Base-by-base conservation (phyloP, 768 basidiomycete species). In the Neoboletus brunneissimus region DNA sequence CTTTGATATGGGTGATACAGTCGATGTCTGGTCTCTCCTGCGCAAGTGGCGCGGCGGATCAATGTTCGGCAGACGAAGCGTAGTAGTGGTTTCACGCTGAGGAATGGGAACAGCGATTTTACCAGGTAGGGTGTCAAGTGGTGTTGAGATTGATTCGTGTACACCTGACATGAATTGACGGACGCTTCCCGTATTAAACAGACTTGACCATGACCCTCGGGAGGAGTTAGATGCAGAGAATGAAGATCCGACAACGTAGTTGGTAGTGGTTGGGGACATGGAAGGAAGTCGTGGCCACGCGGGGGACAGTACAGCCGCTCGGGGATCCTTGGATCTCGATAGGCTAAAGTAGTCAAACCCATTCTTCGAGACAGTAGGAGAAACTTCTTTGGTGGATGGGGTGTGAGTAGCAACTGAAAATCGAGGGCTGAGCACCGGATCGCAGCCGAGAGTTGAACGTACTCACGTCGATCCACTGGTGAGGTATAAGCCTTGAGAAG, bases 121-220 rank as follows among this genome's bases (percentile, higher is more conserved):
- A 38, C 57, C 49, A 42, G 61, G 63, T 3, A 67, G 25, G 16
- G 61, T 60, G 18, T 71, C 70, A 4, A 73, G 64, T 9, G 79
- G 77, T 20, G 73, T 77, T 40, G 69, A 71, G 18, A 79, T 72
- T 1, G 78, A 75, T 59, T 83, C 85, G 34, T 83, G 81, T 29
- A 83, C 75, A 32, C 85, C 82, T 12, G 77, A 76, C 61, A 91
- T 84, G 55, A 91, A 82, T 54, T 89, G 86, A 27, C 86, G 78
- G 72, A 91, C 76, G 42, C 77, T 80, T 18, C 81, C 82, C 1
- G 87, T 74, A 56, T 84, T 86, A 67, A 90, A 88, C 12, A 92
- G 65, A 63, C 84, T 91, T 0, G 89, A 87, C 91, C 91, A 92
- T 0, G 91, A 90, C 10, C 84, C 88, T 43, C 84, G 79, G 3